A percentile compares a stretch with the other conserved stretches of the same genome.
Evolutionary conservation across 2,329 filamentous ascomycete species (phyloP).

Genomic region (Cryphonectria japonica): DNA sequence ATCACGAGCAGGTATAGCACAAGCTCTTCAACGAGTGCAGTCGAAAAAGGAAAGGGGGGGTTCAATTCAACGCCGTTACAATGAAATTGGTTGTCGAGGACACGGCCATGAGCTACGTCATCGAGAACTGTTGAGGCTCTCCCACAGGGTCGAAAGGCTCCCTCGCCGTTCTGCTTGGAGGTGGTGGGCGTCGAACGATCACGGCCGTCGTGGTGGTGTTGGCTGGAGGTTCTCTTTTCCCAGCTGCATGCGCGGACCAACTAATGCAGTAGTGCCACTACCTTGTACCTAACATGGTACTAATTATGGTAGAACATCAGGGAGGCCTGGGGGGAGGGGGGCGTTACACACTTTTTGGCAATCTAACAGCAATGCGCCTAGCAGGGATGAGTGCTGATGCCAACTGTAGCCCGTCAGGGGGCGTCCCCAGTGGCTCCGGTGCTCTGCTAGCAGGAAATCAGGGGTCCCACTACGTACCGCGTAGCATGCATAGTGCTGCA

Average conservation of each 20-base stretch:
- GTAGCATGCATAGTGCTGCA: background rate
- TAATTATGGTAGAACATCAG: too few species aligned
- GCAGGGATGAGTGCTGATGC: constrained; percentile 6
- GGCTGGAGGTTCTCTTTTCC: background rate
- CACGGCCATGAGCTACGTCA: constrained; percentile 12
- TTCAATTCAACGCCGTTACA: constrained; percentile 8
- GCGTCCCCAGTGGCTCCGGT: background rate
- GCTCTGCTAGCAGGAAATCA: background rate
- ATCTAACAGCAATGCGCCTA: constrained; percentile 10
- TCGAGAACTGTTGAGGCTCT: constrained; percentile 1
- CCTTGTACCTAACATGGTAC: too few species aligned
- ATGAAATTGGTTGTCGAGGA: constrained; percentile 2
- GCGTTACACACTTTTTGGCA: background rate
- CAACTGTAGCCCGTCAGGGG: background rate
- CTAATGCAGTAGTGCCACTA: background rate
- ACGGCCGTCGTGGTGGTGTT: too few species aligned
- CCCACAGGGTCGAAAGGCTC: background rate
- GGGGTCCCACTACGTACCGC: background rate
- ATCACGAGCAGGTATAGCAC: background rate
- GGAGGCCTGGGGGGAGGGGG: background rate
- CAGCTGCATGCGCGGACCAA: background rate
- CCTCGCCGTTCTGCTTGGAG: background rate
- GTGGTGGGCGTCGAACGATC: background rate
- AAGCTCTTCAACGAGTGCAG: constrained; percentile 5
- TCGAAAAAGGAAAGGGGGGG: background rate